Evolutionary conservation across 106 monocot species (phyloP).

Genomic region (Amphibolis antarctica): DNA sequence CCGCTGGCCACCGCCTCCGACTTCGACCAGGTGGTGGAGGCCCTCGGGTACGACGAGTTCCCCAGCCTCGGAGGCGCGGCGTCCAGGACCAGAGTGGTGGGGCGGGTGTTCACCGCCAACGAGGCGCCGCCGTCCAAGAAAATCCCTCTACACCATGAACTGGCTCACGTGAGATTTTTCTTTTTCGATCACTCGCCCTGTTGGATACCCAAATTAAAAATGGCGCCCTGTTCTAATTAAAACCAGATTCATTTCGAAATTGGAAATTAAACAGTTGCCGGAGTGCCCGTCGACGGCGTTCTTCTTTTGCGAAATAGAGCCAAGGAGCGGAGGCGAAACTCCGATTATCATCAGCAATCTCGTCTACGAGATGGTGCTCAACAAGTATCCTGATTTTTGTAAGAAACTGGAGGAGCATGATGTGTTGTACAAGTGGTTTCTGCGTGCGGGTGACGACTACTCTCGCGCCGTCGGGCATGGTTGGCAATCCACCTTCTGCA

Average conservation of each 20-base stretch:
- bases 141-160: conserved; percentile 90
- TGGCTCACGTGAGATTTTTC: conserved; percentile 87
- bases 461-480: conserved; percentile 82
- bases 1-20: conserved; percentile 47
- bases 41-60: conserved; percentile 72
- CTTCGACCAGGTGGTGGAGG: conserved; percentile 62
- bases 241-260: neutral
- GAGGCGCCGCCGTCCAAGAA: conserved; percentile 86
- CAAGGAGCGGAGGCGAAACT: conserved; percentile 78
- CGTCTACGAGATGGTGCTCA: conserved; percentile 56
- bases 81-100: conserved; percentile 73
- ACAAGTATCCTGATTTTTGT: conserved; percentile 69
- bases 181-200: neutral
- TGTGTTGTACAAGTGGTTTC: conserved; percentile 50
- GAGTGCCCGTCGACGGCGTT: conserved; percentile 64
- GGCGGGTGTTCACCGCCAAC: conserved; percentile 86
- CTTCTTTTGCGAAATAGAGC: conserved; percentile 91
- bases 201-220: neutral
- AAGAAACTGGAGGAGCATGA: conserved; percentile 55
- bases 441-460: conserved; percentile 69
- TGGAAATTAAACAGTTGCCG: conserved; percentile 70
- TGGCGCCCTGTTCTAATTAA: neutral
- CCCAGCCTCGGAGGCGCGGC: conserved; percentile 85
- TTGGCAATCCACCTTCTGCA: conserved; percentile 89
- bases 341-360: conserved; percentile 75